phyloP scores from a whole-genome alignment of 768 basidiomycete genomes.

The Auricularia cornea region DNA sequence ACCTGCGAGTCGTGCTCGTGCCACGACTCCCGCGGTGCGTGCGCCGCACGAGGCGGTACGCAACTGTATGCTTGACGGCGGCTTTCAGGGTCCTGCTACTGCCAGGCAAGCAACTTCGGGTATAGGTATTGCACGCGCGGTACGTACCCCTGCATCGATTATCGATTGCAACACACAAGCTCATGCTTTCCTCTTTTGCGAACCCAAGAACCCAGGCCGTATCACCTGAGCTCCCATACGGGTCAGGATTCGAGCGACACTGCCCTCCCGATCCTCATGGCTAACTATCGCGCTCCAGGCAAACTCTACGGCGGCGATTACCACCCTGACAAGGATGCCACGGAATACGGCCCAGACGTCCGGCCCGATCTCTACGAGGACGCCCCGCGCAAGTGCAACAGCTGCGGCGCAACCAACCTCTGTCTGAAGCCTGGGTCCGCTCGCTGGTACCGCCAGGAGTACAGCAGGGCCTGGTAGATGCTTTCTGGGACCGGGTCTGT shows the following conservation, averaged over 20 bases:
- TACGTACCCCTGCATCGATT: background rate
- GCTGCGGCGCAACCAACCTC: constrained; percentile 19
- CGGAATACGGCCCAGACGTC: constrained; percentile 9
- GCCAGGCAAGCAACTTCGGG: constrained; percentile 28
- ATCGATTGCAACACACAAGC: background rate
- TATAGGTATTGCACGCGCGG: constrained; percentile 19
- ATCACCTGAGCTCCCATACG: constrained; percentile 15
- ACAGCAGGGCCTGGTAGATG: no score
- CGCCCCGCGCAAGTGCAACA: constrained; percentile 21
- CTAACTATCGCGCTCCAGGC: constrained; percentile 14
- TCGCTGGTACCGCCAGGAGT: no score
- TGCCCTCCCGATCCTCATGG: background rate
- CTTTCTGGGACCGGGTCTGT: no score
- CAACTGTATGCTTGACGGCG: background rate
- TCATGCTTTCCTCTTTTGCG: no score
- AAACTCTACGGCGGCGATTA: constrained; percentile 24
- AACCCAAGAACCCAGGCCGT: constrained; percentile 18
- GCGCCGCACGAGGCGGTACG: background rate
- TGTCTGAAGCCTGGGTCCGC: background rate
- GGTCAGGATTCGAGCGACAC: background rate
- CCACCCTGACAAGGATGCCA: constrained; percentile 19
- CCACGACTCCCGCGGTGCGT: constrained; percentile 19
- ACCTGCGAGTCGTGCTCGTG: constrained; percentile 27
- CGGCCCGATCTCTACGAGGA: constrained; percentile 21
- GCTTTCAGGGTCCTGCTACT: constrained; percentile 28